Percentiles rank a stretch among this genome's conserved stretches.
phyloP scores from a whole-genome alignment of 768 basidiomycete genomes.

The Candolleomyces aberdarensis region DNA sequence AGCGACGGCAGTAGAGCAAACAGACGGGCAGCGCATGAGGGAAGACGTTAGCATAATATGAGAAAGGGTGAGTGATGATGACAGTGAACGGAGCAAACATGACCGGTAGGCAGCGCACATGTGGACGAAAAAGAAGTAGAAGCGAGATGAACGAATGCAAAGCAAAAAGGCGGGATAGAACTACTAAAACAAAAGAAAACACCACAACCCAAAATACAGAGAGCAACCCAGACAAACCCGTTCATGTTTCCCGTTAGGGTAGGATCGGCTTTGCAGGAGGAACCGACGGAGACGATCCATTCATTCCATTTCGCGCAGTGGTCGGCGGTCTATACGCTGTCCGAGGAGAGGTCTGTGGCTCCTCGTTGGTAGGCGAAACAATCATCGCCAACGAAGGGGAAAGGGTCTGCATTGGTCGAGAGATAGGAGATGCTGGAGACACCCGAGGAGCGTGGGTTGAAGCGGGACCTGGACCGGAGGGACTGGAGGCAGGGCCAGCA shows the following conservation, averaged over 20 bases:
- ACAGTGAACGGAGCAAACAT: not conserved
- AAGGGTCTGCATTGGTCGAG: constrained; percentile 42
- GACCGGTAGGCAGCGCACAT: not conserved
- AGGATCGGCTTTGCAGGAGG: constrained; percentile 22
- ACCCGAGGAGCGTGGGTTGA: not conserved
- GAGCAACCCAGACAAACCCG: not conserved
- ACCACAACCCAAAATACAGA: not conserved
- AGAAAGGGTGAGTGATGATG: not conserved
- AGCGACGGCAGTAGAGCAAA: no score
- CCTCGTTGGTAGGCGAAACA: constrained; percentile 51
- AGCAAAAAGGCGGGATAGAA: not conserved
- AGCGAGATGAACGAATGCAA: not conserved
- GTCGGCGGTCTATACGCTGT: constrained; percentile 30
- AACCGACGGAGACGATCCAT: constrained; percentile 22
- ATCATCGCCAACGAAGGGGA: constrained; percentile 65
- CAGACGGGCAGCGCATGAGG: no score
- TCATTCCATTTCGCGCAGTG: constrained; percentile 20
- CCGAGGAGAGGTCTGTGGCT: constrained; percentile 35
- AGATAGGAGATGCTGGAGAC: constrained; percentile 23
- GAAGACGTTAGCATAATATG: no score
- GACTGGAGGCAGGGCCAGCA: not conserved
- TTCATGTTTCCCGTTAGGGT: not conserved
- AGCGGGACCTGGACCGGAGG: not conserved
- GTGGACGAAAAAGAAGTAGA: not conserved
- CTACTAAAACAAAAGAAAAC: constrained; percentile 1